phyloP scores from a whole-genome alignment of 2,329 filamentous ascomycete species.

The Lecanicillium sp. region DNA sequence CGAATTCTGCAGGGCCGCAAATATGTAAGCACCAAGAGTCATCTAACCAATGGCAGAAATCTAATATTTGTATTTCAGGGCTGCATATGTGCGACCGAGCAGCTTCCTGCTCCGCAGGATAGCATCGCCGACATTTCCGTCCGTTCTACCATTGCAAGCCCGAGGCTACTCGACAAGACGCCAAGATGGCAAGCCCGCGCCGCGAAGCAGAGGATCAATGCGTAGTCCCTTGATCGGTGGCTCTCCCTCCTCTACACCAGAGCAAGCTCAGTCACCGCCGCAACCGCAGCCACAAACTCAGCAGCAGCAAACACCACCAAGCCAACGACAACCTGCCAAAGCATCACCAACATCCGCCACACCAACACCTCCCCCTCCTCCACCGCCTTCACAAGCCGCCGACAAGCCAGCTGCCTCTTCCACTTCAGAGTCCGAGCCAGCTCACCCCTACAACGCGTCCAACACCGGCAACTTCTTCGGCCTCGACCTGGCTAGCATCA shows the following conservation, averaged over 20 bases:
- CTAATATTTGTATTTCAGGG: background rate
- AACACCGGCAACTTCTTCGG: conserved; percentile 9
- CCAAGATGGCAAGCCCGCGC: conserved; percentile 3
- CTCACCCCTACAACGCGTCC: conserved; percentile 7
- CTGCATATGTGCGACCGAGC: conserved; percentile 7
- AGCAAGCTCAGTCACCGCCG: background rate
- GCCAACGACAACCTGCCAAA: conserved; percentile 16
- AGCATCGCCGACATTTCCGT: background rate
- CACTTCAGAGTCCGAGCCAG: conserved; percentile 1
- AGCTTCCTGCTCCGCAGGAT: conserved; percentile 4
- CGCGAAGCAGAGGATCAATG: background rate
- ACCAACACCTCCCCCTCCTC: conserved; percentile 2
- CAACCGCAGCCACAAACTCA: background rate
- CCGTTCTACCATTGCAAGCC: conserved; percentile 3
- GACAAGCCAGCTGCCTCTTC: background rate
- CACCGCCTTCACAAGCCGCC: background rate
- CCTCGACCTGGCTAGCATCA: conserved; percentile 26
- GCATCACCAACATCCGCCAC: conserved; percentile 10
- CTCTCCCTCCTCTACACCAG: background rate
- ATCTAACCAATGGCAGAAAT: background rate
- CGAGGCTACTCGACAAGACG: conserved; percentile 3
- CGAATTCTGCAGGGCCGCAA: no score
- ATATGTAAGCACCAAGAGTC: no score
- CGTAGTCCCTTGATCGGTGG: conserved; percentile 5
- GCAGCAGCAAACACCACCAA: conserved; percentile 8